Evolutionary conservation across 441 rosid species (phyloP).

Genomic region (Adansonia madagascariensis): DNA sequence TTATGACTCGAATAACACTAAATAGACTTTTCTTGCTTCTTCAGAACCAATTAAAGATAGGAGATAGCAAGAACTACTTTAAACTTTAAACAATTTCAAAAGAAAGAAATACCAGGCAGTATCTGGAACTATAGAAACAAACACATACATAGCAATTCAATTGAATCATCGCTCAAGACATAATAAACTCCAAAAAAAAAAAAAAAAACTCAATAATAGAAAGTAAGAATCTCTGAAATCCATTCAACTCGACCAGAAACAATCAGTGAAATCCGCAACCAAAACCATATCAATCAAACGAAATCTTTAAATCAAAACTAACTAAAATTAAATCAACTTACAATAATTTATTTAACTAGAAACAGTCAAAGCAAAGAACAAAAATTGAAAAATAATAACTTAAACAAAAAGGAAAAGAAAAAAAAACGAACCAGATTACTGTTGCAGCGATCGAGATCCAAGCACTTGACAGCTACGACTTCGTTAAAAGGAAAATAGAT

Average conservation of each 20-base stretch:
- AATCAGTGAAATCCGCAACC: conserved; percentile 21
- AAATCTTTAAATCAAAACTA: conserved; percentile 27
- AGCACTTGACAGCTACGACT: conserved; percentile 86
- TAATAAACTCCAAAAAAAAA: background rate
- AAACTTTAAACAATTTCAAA: background rate
- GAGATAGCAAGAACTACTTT: background rate
- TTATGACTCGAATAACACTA: background rate
- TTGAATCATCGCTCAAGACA: background rate
- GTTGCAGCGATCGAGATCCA: conserved; percentile 99
- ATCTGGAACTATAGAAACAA: conserved; percentile 6
- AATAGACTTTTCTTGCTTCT: background rate
- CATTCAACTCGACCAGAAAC: conserved; percentile 20
- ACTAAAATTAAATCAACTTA: conserved; percentile 16
- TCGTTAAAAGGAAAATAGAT: conserved; percentile 88
- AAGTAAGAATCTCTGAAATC: conserved; percentile 5
- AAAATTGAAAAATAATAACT: background rate
- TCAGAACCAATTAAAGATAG: background rate
- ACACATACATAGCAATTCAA: background rate
- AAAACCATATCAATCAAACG: conserved; percentile 25
- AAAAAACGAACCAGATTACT: conserved; percentile 77
- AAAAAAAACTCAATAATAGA: conserved; percentile 1
- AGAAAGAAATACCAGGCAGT: background rate
- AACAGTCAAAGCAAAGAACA: background rate
- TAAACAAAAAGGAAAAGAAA: background rate
- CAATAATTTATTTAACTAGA: conserved; percentile 12